Conservation (phyloP, 495 filamentous ascomycete species). For the Penicillium goetzii region DNA sequence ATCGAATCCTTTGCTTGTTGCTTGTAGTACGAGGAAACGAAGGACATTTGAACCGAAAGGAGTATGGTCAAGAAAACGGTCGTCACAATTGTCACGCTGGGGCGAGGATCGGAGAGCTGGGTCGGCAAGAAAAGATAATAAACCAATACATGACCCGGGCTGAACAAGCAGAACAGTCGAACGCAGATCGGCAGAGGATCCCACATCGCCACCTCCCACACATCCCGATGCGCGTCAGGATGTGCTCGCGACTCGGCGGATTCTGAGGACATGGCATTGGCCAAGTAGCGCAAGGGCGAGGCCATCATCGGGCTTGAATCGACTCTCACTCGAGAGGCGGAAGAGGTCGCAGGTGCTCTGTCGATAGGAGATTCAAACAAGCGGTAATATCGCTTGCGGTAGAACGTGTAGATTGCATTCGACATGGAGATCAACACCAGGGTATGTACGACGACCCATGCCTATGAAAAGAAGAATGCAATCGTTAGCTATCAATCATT, state of each 20-base stretch:
- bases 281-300: slow-evolving; percentile 79
- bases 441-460: slow-evolving; percentile 67
- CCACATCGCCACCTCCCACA: slow-evolving; percentile 95
- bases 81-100: slow-evolving; percentile 83
- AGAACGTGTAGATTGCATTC: slow-evolving; percentile 85
- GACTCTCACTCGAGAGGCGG: slow-evolving; percentile 85
- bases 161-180: slow-evolving; percentile 86
- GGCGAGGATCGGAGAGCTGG: slow-evolving; percentile 70
- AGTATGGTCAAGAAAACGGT: slow-evolving; percentile 71
- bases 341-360: slow-evolving; percentile 73
- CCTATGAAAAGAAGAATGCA: slow-evolving; percentile 46
- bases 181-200: slow-evolving; percentile 85
- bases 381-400: slow-evolving; percentile 81
- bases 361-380: slow-evolving; percentile 88
- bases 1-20: slow-evolving; percentile 85
- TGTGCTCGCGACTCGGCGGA: slow-evolving; percentile 76
- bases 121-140: slow-evolving; percentile 88
- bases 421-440: slow-evolving; percentile 64
- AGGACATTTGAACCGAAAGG: slow-evolving; percentile 75
- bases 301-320: slow-evolving; percentile 80
- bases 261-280: slow-evolving; percentile 61
- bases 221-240: slow-evolving; percentile 81
- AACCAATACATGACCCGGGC: slow-evolving; percentile 85
- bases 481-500: slow-evolving; percentile 10
- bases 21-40: slow-evolving; percentile 69